Evolutionary conservation across 2,329 filamentous ascomycete species (phyloP), one percentile per base, ranked within the genome.

Genomic region (Fusarium concolor): DNA sequence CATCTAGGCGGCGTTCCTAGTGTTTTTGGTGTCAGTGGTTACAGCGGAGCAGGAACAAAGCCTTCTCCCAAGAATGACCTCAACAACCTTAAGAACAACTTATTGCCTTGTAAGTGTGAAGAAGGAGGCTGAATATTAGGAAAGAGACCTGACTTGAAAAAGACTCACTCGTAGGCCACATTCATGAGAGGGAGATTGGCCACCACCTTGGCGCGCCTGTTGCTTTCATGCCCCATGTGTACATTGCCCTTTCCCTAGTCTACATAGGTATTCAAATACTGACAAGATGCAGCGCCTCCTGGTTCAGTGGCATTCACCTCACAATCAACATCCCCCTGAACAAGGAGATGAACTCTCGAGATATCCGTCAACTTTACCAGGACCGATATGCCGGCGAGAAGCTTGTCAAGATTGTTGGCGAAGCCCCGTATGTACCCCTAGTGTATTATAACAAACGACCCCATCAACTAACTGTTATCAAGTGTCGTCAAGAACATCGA

Each of bases 311-410:
- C 68, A 98, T 98, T 72, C 90, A 93, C 77, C 92, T 94, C 80
- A 95, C 94, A 38, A 94, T 98, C 79, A 94, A 89, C 76, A 92
- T 98, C 49, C 95, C 95, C 14, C 85, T 99, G 10, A 91, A 91
- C 76, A 87, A 95, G 80, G 86, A 88, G 64, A 96, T 98, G 92
- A 92, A 89, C 4, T 94, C 92, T 41, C 91, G 96, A 52, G 94
- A 98, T 77, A 93, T 99, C 72, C 89, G 96, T 65, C 93, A 97
- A 76, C 84, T 98, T 60, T 99, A 97, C 85, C 95, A 98, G 81
- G 95, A 98, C 74, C 89, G 95, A 24, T 99, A 97, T 76, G 95
- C 95, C 8, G 94, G 94, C 50, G 96, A 98, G 86, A 95, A 94
- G 82, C 89, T 99, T 17, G 90, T 99, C 77, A 97, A 96, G 86